Conservation (phyloP, 768 basidiomycete genomes). For the Kwoniella pini region DNA sequence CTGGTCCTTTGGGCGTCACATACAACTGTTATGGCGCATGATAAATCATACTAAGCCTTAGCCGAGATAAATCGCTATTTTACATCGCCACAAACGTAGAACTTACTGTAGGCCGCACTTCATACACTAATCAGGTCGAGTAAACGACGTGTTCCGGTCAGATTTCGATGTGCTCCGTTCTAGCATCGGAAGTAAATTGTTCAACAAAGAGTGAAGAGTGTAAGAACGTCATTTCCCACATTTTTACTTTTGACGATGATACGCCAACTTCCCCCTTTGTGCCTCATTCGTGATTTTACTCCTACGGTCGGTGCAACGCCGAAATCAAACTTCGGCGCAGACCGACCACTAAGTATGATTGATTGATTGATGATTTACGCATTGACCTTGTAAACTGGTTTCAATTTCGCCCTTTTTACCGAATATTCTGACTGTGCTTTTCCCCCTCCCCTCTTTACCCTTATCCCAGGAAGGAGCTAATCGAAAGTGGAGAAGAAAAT, state of each 20-base stretch:
- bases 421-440: slow-evolving; percentile 3
- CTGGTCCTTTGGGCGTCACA: too few species aligned
- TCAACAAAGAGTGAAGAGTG: neutral
- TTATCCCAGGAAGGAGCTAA: neutral
- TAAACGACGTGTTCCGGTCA: neutral
- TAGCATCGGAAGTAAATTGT: neutral
- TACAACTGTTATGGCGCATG: too few species aligned
- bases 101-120: neutral
- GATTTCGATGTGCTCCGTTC: neutral
- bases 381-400: neutral
- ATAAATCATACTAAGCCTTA: too few species aligned
- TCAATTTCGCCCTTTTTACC: slow-evolving; percentile 6
- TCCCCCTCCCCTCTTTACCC: neutral
- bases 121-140: slow-evolving; percentile 2
- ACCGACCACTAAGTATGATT: neutral
- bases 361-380: neutral
- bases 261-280: slow-evolving; percentile 1
- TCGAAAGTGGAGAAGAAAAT: neutral
- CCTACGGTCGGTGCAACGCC: slow-evolving; percentile 4
- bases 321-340: neutral
- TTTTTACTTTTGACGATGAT: too few species aligned
- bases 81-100: neutral
- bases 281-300: neutral
- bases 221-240: neutral
- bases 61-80: too few species aligned